Percentiles rank a stretch among this genome's conserved stretches.
Conservation (phyloP, 2,329 filamentous ascomycete genomes). For the Zymoseptoria ardabiliae region DNA sequence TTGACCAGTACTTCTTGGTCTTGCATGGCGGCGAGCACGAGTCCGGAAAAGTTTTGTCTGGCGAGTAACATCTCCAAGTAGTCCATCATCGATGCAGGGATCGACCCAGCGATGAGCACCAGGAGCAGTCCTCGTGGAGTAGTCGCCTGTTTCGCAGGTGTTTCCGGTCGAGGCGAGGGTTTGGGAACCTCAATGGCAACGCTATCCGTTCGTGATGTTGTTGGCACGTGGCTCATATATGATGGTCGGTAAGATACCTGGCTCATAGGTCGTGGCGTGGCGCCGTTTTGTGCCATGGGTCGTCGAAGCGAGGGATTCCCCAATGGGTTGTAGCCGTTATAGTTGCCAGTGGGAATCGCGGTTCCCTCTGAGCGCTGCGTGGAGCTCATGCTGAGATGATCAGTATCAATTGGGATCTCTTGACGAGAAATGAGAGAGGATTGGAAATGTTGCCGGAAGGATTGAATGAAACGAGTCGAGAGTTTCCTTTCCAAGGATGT, state of each 20-base stretch:
- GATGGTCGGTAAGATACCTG: not conserved
- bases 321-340: not conserved
- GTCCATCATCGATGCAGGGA: conserved; percentile 7
- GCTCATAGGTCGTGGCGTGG: not conserved
- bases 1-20: conserved; percentile 17
- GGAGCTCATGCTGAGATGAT: not conserved
- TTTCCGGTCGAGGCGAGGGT: not conserved
- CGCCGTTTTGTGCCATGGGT: not conserved
- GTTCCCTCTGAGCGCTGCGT: not conserved
- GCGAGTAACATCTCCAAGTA: conserved; percentile 16
- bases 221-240: not conserved
- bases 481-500: not conserved
- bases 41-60: conserved; percentile 12
- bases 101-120: conserved; percentile 7
- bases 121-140: conserved; percentile 11
- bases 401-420: not conserved
- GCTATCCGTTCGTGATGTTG: not conserved
- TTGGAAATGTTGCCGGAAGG: not conserved
- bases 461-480: not conserved
- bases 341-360: not conserved
- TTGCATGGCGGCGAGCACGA: conserved; percentile 9
- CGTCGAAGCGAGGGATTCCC: not conserved
- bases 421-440: not conserved
- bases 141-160: not conserved
- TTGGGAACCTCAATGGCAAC: not conserved